Percentiles rank a stretch among this genome's conserved stretches.
Evolutionary conservation across 192 early-diverging fungal species (phyloP).

Genomic region (Backusella sp.): DNA sequence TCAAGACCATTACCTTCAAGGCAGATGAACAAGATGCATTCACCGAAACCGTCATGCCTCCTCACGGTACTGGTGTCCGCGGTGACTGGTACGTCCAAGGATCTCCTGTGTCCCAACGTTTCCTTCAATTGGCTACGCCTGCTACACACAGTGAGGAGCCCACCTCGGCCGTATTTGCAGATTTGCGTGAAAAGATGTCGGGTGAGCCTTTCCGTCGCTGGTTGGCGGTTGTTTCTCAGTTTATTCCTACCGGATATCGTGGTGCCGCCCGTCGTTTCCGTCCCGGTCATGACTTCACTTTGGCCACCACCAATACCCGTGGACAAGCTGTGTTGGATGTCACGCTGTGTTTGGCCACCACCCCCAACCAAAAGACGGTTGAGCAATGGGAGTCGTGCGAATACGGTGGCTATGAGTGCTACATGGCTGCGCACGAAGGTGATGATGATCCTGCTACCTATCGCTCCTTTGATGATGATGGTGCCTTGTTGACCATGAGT

Average conservation of each 20-base stretch:
- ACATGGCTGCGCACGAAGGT: conserved; percentile 61
- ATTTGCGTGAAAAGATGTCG: conserved; percentile 43
- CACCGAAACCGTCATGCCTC: conserved; percentile 28
- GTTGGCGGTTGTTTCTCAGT: conserved; percentile 49
- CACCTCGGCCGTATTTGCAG: not conserved
- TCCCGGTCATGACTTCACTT: conserved; percentile 75
- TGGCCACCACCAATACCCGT: conserved; percentile 54
- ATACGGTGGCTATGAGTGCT: conserved; percentile 73
- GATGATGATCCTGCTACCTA: conserved; percentile 70
- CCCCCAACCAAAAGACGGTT: conserved; percentile 12
- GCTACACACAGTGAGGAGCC: conserved; percentile 10
- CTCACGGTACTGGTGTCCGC: conserved; percentile 57
- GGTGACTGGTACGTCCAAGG: conserved; percentile 58
- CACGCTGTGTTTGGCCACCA: conserved; percentile 52
- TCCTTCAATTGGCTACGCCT: not conserved
- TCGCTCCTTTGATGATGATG: conserved; percentile 51
- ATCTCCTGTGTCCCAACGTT: conserved; percentile 58
- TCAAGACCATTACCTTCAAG: conserved; percentile 29
- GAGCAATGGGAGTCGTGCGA: conserved; percentile 54
- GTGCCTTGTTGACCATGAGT: conserved; percentile 63
- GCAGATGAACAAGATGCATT: conserved; percentile 44
- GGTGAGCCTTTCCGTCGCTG: conserved; percentile 55
- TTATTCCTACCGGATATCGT: conserved; percentile 39
- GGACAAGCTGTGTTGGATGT: conserved; percentile 52
- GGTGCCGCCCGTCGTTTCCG: conserved; percentile 69